Evolutionary conservation across 2,329 filamentous ascomycete genomes (phyloP).

Genomic region (Graphilbum ipis-grandicollis): DNA sequence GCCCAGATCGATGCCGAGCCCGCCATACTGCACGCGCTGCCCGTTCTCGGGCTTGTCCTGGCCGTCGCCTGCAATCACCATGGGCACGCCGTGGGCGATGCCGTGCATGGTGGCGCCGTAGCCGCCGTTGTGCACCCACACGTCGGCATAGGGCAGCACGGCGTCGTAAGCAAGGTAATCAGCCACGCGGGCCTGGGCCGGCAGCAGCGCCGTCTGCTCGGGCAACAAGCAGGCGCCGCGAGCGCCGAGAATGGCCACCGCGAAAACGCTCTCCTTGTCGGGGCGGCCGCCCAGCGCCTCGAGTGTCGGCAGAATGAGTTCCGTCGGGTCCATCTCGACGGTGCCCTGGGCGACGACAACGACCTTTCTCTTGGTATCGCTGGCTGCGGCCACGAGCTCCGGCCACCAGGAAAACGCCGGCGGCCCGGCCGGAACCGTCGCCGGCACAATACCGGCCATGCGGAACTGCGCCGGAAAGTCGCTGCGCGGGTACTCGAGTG

Average conservation of each 20-base stretch:
- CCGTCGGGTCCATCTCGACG: slow-evolving; percentile 19
- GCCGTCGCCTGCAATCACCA: slow-evolving; percentile 22
- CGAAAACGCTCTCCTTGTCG: slow-evolving; percentile 15
- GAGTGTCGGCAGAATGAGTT: slow-evolving; percentile 21
- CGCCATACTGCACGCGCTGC: slow-evolving; percentile 16
- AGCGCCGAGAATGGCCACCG: slow-evolving; percentile 19
- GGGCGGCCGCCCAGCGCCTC: slow-evolving; percentile 12
- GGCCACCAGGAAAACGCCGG: slow-evolving; percentile 16
- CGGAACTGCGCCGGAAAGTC: slow-evolving; percentile 18
- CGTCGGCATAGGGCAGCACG: slow-evolving; percentile 17
- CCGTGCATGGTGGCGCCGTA: slow-evolving; percentile 23
- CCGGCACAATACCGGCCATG: slow-evolving; percentile 18
- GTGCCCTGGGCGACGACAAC: slow-evolving; percentile 23
- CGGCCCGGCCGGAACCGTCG: neutral
- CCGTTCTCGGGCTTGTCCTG: slow-evolving; percentile 24
- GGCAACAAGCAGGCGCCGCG: slow-evolving; percentile 14
- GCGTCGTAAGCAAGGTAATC: slow-evolving; percentile 22
- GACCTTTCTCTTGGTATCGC: slow-evolving; percentile 12
- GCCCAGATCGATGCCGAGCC: slow-evolving; percentile 17
- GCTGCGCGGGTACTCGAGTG: slow-evolving; percentile 19
- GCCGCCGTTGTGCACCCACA: slow-evolving; percentile 23
- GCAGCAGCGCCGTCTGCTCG: slow-evolving; percentile 8
- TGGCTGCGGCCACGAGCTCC: slow-evolving; percentile 11
- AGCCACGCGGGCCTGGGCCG: slow-evolving; percentile 16
- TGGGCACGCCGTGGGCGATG: slow-evolving; percentile 21